Evolutionary conservation across 441 rosid genomes (phyloP), one percentile per base, ranked within the genome.

Genomic region (Brassica hybrid): DNA sequence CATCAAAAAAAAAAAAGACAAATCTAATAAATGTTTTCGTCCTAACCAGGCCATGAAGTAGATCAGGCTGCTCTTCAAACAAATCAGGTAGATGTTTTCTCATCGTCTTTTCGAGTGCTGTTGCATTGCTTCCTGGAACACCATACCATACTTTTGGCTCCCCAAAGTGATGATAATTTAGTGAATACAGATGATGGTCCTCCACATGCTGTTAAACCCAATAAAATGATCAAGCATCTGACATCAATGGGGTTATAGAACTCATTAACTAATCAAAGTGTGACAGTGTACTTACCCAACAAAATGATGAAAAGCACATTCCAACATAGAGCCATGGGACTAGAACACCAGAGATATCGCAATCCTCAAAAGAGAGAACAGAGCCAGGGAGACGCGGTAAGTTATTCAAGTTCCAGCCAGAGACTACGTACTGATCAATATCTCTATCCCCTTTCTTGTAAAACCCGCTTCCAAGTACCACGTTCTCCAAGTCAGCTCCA

Each of bases 321-420:
- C 98, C 98, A 16, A 92, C 82, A 54, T 92, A 94, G 56, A 94
- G 93, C 98, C 98, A 92, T 13, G 98, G 98, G 67, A 94, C 97
- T 60, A 92, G 66, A 67, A 94, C 98, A 78, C 98, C 98, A 1
- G 98, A 94, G 82, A 94, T 86, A 81, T 94, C 96, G 43, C 95
- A 83, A 77, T 84, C 96, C 80, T 94, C 98, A 76, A 92, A 94
- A 74, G 88, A 83, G 62, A 94, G 86, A 13, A 90, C 94, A 16
- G 97, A 94, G 77, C 97, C 97, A 25, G 92, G 89, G 57, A 94
- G 84, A 64, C 98, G 98, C 0, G 98, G 97, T 58, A 94, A 79
- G 79, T 94, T 94, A 78, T 90, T 92, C 71, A 92, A 79, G 84
- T 92, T 94, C 97, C 97, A 94, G 52, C 97, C 97, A 9, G 97